A percentile compares a stretch with the other conserved stretches of the same genome.
Conservation (phyloP, 2,329 filamentous ascomycete species). For the Claviceps quebecensis region DNA sequence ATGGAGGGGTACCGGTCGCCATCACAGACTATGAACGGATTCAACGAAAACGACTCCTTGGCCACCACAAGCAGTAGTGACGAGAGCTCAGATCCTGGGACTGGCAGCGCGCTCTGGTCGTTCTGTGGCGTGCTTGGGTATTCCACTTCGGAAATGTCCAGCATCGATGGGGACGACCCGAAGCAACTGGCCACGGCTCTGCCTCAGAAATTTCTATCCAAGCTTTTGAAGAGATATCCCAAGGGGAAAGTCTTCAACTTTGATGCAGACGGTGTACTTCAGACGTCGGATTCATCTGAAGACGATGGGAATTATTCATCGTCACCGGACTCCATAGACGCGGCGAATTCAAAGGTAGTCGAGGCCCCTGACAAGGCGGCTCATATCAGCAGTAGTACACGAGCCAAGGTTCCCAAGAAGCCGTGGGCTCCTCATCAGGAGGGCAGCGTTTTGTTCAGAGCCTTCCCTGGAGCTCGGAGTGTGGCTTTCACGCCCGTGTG, state of each 20-base stretch:
- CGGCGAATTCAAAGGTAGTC: neutral
- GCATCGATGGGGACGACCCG: constrained; percentile 15
- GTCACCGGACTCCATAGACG: neutral
- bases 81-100: constrained; percentile 4
- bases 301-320: constrained; percentile 8
- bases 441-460: constrained; percentile 15
- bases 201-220: constrained; percentile 24
- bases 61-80: constrained; percentile 11
- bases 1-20: constrained; percentile 1
- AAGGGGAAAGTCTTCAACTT: constrained; percentile 32
- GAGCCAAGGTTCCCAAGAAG: neutral
- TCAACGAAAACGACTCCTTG: constrained; percentile 3
- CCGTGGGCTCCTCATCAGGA: constrained; percentile 8
- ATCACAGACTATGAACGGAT: neutral
- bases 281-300: constrained; percentile 16
- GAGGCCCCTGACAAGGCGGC: neutral
- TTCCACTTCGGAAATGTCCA: constrained; percentile 18
- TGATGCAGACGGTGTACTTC: constrained; percentile 22
- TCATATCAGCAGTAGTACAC: neutral
- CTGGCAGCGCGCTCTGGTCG: neutral
- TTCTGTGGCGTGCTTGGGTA: constrained; percentile 23
- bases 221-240: constrained; percentile 29
- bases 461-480: constrained; percentile 30
- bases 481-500: constrained; percentile 34
- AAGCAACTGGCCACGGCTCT: constrained; percentile 11